Evolutionary conservation across 331 rosid species (phyloP), one percentile per base, ranked within the genome.

Genomic region (Saraca asoca): DNA sequence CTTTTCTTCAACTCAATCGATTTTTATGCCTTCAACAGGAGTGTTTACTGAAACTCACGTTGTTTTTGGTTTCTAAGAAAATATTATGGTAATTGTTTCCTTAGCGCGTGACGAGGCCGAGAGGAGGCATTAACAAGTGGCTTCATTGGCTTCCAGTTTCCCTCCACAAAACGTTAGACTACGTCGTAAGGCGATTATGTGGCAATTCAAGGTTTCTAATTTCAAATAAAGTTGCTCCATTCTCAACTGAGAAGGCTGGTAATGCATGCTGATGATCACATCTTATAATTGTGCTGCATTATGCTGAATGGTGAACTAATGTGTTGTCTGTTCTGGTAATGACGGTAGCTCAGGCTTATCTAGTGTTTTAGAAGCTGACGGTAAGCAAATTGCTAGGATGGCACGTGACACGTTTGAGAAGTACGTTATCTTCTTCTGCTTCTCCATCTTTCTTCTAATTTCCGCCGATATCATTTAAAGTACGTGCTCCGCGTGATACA

Each of bases 111-210:
- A 79, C 82, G 75, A 82, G 98, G 75, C 96, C 98, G 0, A 79
- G 77, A 59, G 90, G 89, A 69, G 94, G 95, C 73, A 79, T 87
- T 56, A 92, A 85, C 56, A 70, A 77, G 48, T 87, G 91, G 96
- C 81, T 92, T 78, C 86, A 75, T 24, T 82, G 96, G 96, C 89
- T 92, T 78, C 98, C 96, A 9, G 83, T 89, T 78, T 78, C 88
- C 50, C 62, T 89, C 11, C 95, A 92, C 75, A 77, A 61, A 64
- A 88, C 71, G 73, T 48, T 84, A 12, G 79, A 86, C 35, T 48
- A 42, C 31, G 49, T 81, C 57, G 20, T 87, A 5, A 62, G 80
- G 78, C 68, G 72, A 13, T 12, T 81, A 14, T 71, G 35, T 49
- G 75, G 86, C 37, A 29, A 58, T 52, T 74, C 80, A 24, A 20